Evolutionary conservation across 1,284 basidiomycete genomes (phyloP).

Genomic region (Agroathelia rolfsii): DNA sequence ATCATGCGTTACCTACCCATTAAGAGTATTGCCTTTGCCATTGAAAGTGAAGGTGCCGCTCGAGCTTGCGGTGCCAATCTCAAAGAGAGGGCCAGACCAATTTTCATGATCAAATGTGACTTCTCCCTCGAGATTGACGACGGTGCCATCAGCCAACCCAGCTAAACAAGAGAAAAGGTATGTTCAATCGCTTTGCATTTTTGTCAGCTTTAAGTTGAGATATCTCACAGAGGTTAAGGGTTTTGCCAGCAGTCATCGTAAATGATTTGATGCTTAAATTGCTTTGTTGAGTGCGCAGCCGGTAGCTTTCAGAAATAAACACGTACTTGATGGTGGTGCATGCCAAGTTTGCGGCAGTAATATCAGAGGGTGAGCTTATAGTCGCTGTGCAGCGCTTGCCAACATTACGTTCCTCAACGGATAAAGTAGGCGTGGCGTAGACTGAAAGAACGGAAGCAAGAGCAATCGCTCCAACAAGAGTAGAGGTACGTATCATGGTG

Average conservation of each 20-base stretch:
- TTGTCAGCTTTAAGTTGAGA: neutral
- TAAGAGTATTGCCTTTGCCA: too few species aligned
- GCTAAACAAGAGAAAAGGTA: neutral
- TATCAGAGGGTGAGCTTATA: too few species aligned
- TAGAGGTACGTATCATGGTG: too few species aligned
- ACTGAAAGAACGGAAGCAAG: too few species aligned
- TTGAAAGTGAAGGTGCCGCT: constrained; percentile 5
- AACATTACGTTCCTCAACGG: too few species aligned
- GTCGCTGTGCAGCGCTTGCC: too few species aligned
- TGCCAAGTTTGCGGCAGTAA: constrained; percentile 1
- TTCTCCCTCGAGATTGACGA: constrained; percentile 2
- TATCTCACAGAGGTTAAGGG: neutral
- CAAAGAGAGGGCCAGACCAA: constrained; percentile 3
- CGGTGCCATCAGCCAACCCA: constrained; percentile 2
- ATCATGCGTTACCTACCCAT: too few species aligned
- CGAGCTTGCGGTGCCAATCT: constrained; percentile 1
- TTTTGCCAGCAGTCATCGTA: constrained; percentile 5
- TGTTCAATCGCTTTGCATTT: neutral
- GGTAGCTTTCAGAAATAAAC: neutral
- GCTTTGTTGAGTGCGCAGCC: neutral
- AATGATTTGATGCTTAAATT: constrained; percentile 2
- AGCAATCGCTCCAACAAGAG: too few species aligned
- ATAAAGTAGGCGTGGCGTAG: too few species aligned
- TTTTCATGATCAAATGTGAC: constrained; percentile 3
- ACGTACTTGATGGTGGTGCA: constrained; percentile 6